These are phyloP conservation scores for Xylariomycetidae sp. DNA, from an alignment of 2,329 filamentous ascomycete species.

Conservation along the genomic window DNA sequence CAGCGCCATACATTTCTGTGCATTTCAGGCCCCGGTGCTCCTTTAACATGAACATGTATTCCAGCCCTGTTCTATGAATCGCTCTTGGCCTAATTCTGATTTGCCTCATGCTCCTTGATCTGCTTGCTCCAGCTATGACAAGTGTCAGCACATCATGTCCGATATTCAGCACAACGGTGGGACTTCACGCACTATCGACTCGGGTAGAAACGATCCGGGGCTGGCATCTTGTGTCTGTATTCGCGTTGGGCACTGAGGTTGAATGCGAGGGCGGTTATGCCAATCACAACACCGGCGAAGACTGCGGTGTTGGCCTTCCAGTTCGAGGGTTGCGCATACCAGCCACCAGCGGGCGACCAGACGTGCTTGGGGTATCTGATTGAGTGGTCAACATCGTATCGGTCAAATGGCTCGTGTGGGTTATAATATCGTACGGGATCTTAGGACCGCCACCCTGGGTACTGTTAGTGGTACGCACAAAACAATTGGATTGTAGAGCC, in stretches of 20 bases:
- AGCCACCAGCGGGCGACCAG: conserved; percentile 97
- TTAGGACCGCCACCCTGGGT: conserved; percentile 67
- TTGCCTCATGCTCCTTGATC: conserved; percentile 38
- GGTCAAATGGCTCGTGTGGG: conserved; percentile 2
- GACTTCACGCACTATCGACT: conserved; percentile 66
- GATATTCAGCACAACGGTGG: background rate
- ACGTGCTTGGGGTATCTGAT: conserved; percentile 93
- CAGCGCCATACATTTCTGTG: no score
- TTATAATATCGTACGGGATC: conserved; percentile 43
- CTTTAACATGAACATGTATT: no score
- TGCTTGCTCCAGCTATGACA: conserved; percentile 37
- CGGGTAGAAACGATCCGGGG: conserved; percentile 72
- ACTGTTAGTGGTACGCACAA: conserved; percentile 32
- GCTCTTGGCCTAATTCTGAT: conserved; percentile 23
- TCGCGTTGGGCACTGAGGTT: conserved; percentile 70
- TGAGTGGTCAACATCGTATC: conserved; percentile 11
- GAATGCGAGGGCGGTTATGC: conserved; percentile 62
- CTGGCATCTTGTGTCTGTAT: conserved; percentile 69
- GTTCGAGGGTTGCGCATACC: conserved; percentile 92
- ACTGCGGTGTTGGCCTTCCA: conserved; percentile 90
- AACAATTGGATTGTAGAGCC: conserved; percentile 13
- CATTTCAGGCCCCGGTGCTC: no score
- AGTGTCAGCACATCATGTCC: conserved; percentile 6
- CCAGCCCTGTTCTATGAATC: conserved; percentile 19
- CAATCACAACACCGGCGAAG: conserved; percentile 61